Evolutionary conservation across 1,139 yeast species (phyloP).

Genomic region (Candida smagusa): DNA sequence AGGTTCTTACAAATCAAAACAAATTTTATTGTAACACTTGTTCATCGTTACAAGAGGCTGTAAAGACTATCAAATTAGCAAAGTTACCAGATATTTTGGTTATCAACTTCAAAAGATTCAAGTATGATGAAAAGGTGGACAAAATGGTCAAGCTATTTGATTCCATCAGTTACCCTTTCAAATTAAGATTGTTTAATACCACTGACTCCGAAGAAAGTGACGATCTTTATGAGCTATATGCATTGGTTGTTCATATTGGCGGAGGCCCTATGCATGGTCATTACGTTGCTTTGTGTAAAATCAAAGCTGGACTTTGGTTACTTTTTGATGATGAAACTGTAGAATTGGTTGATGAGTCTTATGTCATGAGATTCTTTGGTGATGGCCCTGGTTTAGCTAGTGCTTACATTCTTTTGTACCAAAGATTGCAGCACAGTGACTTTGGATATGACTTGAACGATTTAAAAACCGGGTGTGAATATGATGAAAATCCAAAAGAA

Average conservation of each 20-base stretch:
- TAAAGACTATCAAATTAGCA: conserved; percentile 81
- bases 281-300: conserved; percentile 82
- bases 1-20: conserved; percentile 80
- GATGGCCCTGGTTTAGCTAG: conserved; percentile 86
- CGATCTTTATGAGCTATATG: conserved; percentile 68
- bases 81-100: conserved; percentile 76
- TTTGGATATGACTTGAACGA: conserved; percentile 35
- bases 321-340: conserved; percentile 94
- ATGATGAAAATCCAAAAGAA: conserved; percentile 11
- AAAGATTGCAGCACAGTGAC: conserved; percentile 27
- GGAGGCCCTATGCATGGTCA: conserved; percentile 99
- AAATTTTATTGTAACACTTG: conserved; percentile 93
- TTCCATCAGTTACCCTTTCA: conserved; percentile 76
- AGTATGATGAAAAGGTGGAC: conserved; percentile 80
- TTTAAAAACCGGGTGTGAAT: conserved; percentile 13
- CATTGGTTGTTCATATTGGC: conserved; percentile 90
- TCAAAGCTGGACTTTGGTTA: conserved; percentile 80
- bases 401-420: conserved; percentile 84
- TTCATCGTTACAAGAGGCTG: conserved; percentile 90
- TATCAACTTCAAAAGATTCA: conserved; percentile 85
- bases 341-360: conserved; percentile 79
- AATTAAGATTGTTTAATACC: conserved; percentile 71
- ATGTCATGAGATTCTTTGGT: conserved; percentile 85
- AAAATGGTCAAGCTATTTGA: conserved; percentile 85
- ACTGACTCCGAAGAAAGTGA: conserved; percentile 32